phyloP scores from a whole-genome alignment of 805 yeast genomes.

The Monosporozyma unispora region DNA sequence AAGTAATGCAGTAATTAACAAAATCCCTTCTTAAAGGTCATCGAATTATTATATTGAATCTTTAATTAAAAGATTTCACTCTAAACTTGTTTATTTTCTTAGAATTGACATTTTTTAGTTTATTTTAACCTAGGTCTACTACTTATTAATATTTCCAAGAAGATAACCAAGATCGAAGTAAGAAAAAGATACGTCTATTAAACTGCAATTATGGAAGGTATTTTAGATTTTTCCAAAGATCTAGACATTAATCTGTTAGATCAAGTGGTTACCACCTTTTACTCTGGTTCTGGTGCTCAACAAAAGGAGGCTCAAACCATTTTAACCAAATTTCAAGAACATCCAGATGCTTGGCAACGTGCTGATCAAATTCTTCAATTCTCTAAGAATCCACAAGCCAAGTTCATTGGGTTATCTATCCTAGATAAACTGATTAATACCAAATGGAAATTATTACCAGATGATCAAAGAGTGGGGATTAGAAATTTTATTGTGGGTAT shows the following conservation, averaged over 20 bases:
- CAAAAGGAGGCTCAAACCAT: constrained; percentile 65
- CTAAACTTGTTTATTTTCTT: neutral
- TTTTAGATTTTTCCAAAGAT: constrained; percentile 79
- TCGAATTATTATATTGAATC: neutral
- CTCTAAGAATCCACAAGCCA: constrained; percentile 74
- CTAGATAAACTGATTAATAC: constrained; percentile 84
- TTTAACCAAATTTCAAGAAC: constrained; percentile 77
- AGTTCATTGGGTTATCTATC: constrained; percentile 84
- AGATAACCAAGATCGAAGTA: neutral
- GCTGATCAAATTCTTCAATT: constrained; percentile 81
- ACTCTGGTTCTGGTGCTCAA: constrained; percentile 59
- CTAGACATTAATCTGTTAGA: constrained; percentile 75
- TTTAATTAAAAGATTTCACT: neutral
- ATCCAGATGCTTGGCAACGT: constrained; percentile 92
- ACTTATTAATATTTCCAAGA: neutral
- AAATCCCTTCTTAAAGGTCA: neutral
- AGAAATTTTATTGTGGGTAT: constrained; percentile 88
- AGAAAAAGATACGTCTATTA: neutral
- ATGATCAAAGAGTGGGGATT: constrained; percentile 82
- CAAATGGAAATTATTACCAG: constrained; percentile 88
- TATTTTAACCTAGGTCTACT: neutral
- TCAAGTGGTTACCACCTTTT: constrained; percentile 76
- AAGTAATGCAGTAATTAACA: neutral
- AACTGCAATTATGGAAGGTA: constrained; percentile 55
- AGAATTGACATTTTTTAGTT: neutral